Evolutionary conservation across 2,329 filamentous ascomycete species (phyloP).

Genomic region (Tetracladium maxilliforme): DNA sequence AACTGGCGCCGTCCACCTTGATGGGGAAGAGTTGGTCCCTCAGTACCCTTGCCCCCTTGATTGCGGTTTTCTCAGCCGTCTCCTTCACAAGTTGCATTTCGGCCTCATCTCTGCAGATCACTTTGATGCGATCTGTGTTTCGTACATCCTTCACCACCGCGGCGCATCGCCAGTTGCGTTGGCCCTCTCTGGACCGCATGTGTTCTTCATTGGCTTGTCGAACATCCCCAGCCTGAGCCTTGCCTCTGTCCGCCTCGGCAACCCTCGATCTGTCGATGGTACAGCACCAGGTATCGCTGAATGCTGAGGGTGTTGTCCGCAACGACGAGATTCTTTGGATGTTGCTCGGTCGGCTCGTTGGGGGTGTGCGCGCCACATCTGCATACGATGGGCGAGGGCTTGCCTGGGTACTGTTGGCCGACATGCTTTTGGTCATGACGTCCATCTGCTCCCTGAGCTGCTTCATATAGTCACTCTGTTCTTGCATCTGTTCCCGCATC

Average conservation of each 20-base stretch:
- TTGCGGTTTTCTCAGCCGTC: slow-evolving; percentile 5
- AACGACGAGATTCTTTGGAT: slow-evolving; percentile 4
- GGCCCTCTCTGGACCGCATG: slow-evolving; percentile 4
- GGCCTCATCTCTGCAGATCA: slow-evolving; percentile 8
- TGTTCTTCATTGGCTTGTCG: slow-evolving; percentile 4
- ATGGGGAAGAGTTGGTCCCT: slow-evolving; percentile 10
- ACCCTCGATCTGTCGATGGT: slow-evolving; percentile 6
- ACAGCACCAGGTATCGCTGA: slow-evolving; percentile 6
- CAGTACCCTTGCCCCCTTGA: slow-evolving; percentile 7
- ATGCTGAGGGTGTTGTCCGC: slow-evolving; percentile 3
- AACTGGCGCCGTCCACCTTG: slow-evolving; percentile 10
- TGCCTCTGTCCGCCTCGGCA: slow-evolving; percentile 4
- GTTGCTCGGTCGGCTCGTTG: slow-evolving; percentile 5
- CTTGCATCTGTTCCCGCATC: too few species aligned
- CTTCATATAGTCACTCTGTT: too few species aligned
- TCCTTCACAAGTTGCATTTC: slow-evolving; percentile 8
- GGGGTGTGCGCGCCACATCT: slow-evolving; percentile 5
- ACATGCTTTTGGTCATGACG: too few species aligned
- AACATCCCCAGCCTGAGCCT: slow-evolving; percentile 3
- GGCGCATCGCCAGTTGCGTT: slow-evolving; percentile 5
- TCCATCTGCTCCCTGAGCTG: too few species aligned
- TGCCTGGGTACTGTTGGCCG: too few species aligned
- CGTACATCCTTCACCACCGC: slow-evolving; percentile 5
- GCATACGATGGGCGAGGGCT: too few species aligned
- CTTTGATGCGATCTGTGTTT: slow-evolving; percentile 5